Percentiles rank a stretch among this genome's conserved stretches.
These are phyloP conservation scores for Clohesyomyces aquaticus DNA, from an alignment of 495 filamentous ascomycete species.

Conservation along the genomic window DNA sequence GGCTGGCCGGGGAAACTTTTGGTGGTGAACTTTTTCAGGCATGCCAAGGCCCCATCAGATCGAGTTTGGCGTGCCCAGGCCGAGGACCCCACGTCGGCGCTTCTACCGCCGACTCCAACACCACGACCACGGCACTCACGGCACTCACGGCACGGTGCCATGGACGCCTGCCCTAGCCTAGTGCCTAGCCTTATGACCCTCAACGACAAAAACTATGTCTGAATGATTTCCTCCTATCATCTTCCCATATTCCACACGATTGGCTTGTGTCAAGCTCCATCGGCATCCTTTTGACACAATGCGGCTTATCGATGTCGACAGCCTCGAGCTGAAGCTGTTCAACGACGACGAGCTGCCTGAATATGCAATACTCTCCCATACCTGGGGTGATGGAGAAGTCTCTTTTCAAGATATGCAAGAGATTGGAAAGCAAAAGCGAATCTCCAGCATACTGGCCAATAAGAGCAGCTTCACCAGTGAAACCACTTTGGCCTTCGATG, in stretches of 20 bases:
- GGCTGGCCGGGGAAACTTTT: background rate
- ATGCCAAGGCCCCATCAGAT: background rate
- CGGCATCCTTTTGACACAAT: background rate
- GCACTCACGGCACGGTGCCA: too few relatives aligned
- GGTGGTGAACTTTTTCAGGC: constrained; percentile 4
- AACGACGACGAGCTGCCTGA: background rate
- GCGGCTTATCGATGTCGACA: background rate
- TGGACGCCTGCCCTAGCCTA: too few relatives aligned
- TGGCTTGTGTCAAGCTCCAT: too few relatives aligned
- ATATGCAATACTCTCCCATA: constrained; percentile 35
- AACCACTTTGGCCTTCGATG: background rate
- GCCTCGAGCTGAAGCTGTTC: background rate
- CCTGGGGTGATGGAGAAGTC: constrained; percentile 25
- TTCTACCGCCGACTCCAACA: background rate
- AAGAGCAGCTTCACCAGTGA: background rate
- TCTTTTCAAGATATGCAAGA: constrained; percentile 3
- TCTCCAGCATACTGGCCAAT: background rate
- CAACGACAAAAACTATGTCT: too few relatives aligned
- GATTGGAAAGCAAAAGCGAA: background rate
- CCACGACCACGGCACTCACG: background rate
- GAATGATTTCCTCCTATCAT: too few relatives aligned
- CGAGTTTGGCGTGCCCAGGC: background rate
- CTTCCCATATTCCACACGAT: background rate
- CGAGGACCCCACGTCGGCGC: background rate
- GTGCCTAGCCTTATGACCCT: too few relatives aligned